Conservation (phyloP, 2,329 filamentous ascomycete species). For the Fusarium circinatum region DNA sequence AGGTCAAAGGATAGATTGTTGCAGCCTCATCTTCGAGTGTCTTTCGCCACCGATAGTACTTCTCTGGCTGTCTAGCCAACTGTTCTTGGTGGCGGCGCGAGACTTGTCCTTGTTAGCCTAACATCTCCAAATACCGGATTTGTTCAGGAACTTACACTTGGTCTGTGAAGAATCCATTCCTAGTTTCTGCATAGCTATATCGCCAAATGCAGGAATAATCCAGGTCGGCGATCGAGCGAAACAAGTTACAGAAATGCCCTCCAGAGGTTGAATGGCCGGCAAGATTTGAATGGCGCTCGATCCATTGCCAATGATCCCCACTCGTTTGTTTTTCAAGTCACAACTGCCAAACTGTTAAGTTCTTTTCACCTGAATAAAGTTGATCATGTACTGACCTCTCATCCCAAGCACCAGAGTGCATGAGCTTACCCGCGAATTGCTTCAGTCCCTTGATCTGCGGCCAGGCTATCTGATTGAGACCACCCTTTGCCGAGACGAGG, state of each 20-base stretch:
- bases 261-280: background rate
- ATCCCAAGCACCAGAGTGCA: background rate
- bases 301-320: background rate
- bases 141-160: background rate
- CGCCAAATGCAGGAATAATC: background rate
- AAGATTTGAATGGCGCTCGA: background rate
- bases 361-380: rapidly evolving
- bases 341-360: background rate
- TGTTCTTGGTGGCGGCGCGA: background rate
- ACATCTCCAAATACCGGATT: rapidly evolving
- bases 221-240: background rate
- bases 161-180: background rate
- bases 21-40: background rate
- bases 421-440: background rate
- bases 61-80: rapidly evolving
- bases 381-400: rapidly evolving
- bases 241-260: background rate
- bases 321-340: background rate
- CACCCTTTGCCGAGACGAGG: background rate
- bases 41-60: background rate
- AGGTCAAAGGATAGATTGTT: background rate
- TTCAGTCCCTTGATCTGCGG: background rate
- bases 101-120: background rate
- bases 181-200: background rate
- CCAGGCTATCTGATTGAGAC: background rate